A percentile compares a stretch with the other conserved stretches of the same genome.
phyloP scores from a whole-genome alignment of 495 filamentous ascomycete genomes.

The Polyplosphaeria fusca region DNA sequence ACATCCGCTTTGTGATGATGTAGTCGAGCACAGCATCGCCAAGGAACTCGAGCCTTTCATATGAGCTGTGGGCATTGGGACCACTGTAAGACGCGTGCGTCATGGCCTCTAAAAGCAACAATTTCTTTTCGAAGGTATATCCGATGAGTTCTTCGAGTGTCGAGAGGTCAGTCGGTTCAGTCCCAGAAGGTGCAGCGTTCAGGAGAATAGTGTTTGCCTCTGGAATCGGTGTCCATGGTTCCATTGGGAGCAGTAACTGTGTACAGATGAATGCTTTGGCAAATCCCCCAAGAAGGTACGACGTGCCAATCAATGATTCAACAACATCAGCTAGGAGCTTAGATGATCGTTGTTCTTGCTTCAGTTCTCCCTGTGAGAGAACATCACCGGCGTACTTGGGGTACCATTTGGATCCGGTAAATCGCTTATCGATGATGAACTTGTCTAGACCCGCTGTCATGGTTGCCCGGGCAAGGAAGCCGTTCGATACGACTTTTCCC shows the following conservation, averaged over 20 bases:
- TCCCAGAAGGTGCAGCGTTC: neutral
- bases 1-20: slow-evolving; percentile 60
- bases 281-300: slow-evolving; percentile 68
- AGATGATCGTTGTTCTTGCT: slow-evolving; percentile 51
- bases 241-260: slow-evolving; percentile 57
- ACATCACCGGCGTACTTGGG: slow-evolving; percentile 60
- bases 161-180: slow-evolving; percentile 33
- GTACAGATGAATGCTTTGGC: slow-evolving; percentile 63
- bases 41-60: slow-evolving; percentile 87
- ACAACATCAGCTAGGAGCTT: slow-evolving; percentile 90
- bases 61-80: slow-evolving; percentile 53
- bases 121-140: slow-evolving; percentile 67
- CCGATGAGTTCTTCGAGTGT: slow-evolving; percentile 59
- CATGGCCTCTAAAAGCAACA: slow-evolving; percentile 76
- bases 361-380: slow-evolving; percentile 13
- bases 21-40: slow-evolving; percentile 86
- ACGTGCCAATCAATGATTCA: slow-evolving; percentile 78
- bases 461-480: slow-evolving; percentile 62
- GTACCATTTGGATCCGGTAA: slow-evolving; percentile 69
- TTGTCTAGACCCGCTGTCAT: slow-evolving; percentile 60
- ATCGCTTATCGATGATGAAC: slow-evolving; percentile 68
- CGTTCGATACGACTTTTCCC: slow-evolving; percentile 70
- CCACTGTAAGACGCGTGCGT: slow-evolving; percentile 71
- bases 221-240: slow-evolving; percentile 25
- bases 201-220: slow-evolving; percentile 12